Evolutionary conservation across 2,329 filamentous ascomycete genomes (phyloP), one percentile per base, ranked within the genome.

Genomic region (Aspergillus sp.): DNA sequence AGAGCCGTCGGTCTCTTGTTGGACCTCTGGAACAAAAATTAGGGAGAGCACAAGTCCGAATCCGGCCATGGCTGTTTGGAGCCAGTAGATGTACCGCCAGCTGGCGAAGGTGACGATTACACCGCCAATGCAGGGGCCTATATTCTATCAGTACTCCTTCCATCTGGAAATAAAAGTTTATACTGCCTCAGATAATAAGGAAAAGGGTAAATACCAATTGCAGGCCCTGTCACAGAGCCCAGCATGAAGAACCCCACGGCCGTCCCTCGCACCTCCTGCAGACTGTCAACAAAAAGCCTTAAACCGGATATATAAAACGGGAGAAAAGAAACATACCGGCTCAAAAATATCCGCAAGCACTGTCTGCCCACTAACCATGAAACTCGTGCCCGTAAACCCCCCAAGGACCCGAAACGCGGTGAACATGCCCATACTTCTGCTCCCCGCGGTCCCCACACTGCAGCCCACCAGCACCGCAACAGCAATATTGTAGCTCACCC

Each of bases 21-120:
- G 87, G 83, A 64, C 90, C 69, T 90, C 87, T 0, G 88, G 87
- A 1, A 92, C 80, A 6, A 91, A 77, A 61, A 90, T 84, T 58
- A 86, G 79, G 15, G 88, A 82, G 0, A 87, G 80, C 0, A 85
- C 37, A 0, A 83, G 77, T 0, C 84, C 87, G 0, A 84, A 68
- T 1, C 82, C 86, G 0, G 87, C 86, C 47, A 91, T 80, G 1
- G 81, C 88, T 1, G 87, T 86, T 69, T 93, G 90, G 1, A 92
- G 77, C 86, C 89, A 92, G 76, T 91, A 92, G 57, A 92, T 91
- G 55, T 85, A 84, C 19, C 89, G 83, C 90, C 90, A 93, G 3
- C 80, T 83, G 4, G 82, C 80, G 70, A 86, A 92, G 0, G 89
- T 92, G 37, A 93, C 89, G 53, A 93, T 90, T 52, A 92, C 85